phyloP scores from a whole-genome alignment of 2,329 filamentous ascomycete genomes.

The Aspergillus spinulosporus region DNA sequence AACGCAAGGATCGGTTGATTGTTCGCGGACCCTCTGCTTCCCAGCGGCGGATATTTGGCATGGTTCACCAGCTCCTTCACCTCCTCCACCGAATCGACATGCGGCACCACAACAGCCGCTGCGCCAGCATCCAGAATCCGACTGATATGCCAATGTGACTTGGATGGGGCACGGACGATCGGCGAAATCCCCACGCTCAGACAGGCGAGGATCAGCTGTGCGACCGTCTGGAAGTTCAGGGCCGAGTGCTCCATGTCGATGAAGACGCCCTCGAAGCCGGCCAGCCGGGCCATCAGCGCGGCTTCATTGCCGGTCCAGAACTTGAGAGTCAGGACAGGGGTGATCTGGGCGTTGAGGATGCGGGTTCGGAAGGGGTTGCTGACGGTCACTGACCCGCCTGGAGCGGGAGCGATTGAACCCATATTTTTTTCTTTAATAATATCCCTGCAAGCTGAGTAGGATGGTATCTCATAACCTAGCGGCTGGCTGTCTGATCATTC shows the following conservation, averaged over 20 bases:
- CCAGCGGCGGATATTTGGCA: slow-evolving; percentile 43
- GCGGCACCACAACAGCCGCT: slow-evolving; percentile 44
- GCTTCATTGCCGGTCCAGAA: slow-evolving; percentile 39
- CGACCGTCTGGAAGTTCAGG: slow-evolving; percentile 38
- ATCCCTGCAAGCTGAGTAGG: too few relatives aligned
- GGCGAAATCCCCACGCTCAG: slow-evolving; percentile 43
- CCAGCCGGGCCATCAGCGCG: slow-evolving; percentile 43
- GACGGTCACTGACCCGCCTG: slow-evolving; percentile 17
- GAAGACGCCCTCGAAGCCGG: slow-evolving; percentile 45
- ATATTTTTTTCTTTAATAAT: too few relatives aligned
- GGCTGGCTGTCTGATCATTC: too few relatives aligned
- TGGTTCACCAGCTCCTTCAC: slow-evolving; percentile 39
- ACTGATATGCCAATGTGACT: slow-evolving; percentile 41
- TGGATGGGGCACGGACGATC: slow-evolving; percentile 45
- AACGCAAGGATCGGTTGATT: slow-evolving; percentile 40
- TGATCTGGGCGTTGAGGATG: slow-evolving; percentile 32
- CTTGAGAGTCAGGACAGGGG: slow-evolving; percentile 33
- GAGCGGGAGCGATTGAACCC: slow-evolving; percentile 20
- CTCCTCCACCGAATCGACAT: slow-evolving; percentile 42
- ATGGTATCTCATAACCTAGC: too few relatives aligned
- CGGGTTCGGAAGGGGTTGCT: slow-evolving; percentile 33
- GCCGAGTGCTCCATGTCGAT: slow-evolving; percentile 50
- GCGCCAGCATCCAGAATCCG: slow-evolving; percentile 46
- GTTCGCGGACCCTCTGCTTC: slow-evolving; percentile 39
- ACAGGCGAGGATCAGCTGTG: slow-evolving; percentile 43